Evolutionary conservation across 495 filamentous ascomycete genomes (phyloP).

Genomic region (Talaromyces ruber): DNA sequence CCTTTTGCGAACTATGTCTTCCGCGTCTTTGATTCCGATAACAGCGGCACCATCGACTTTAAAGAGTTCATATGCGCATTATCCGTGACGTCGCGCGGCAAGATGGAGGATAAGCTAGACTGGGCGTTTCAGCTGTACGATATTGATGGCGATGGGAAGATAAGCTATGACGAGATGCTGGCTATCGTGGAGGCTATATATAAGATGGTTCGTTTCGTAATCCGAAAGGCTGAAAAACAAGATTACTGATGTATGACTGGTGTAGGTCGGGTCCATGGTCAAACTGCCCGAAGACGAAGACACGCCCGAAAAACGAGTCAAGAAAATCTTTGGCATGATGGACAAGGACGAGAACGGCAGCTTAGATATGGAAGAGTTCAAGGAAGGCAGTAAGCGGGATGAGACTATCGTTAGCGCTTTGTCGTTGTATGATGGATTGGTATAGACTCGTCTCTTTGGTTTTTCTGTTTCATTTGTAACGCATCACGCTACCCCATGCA

Average conservation of each 20-base stretch:
- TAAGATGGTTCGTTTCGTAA: conserved; percentile 76
- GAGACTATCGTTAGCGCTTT: conserved; percentile 98
- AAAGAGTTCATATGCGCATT: conserved; percentile 99
- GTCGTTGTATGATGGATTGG: conserved; percentile 91
- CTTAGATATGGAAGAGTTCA: conserved; percentile 92
- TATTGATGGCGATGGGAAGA: conserved; percentile 97
- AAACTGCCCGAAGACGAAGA: conserved; percentile 98
- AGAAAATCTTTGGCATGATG: conserved; percentile 99
- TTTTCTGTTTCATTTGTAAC: neutral
- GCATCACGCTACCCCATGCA: neutral
- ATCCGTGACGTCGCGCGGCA: conserved; percentile 91
- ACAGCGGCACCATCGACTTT: conserved; percentile 96
- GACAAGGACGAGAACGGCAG: conserved; percentile 98
- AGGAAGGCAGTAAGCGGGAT: conserved; percentile 96
- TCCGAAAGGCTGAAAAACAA: neutral
- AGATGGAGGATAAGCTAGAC: conserved; percentile 99
- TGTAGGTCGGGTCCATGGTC: conserved; percentile 96
- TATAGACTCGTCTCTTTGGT: conserved; percentile 37
- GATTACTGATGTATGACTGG: conserved; percentile 8
- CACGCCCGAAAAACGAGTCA: conserved; percentile 95
- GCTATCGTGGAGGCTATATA: conserved; percentile 98
- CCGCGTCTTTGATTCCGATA: conserved; percentile 96
- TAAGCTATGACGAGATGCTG: conserved; percentile 98
- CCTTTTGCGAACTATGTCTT: conserved; percentile 98
- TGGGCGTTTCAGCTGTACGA: conserved; percentile 99